Percentiles rank a stretch among this genome's conserved stretches.
These are phyloP conservation scores for Pseudozyma thailandica DNA, from an alignment of 1,284 basidiomycete genomes.

Conservation along the genomic window DNA sequence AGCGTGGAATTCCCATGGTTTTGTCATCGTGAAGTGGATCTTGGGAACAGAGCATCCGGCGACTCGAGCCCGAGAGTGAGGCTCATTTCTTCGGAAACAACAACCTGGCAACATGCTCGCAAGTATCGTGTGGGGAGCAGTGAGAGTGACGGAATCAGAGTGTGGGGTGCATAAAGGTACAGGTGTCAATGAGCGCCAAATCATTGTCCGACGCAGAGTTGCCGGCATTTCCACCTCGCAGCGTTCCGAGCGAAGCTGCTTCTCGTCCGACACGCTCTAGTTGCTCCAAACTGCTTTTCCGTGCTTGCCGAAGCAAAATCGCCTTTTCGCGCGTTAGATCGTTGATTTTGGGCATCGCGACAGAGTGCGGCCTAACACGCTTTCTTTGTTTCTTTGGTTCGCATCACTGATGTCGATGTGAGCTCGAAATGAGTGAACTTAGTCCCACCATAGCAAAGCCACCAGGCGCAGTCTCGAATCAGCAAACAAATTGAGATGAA, in stretches of 20 bases:
- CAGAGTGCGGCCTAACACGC: neutral
- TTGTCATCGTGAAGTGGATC: neutral
- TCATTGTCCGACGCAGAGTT: constrained; percentile 6
- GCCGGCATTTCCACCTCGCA: constrained; percentile 35
- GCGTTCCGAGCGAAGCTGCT: neutral
- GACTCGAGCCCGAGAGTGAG: neutral
- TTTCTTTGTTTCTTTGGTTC: no score
- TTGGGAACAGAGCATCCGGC: neutral
- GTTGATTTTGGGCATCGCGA: neutral
- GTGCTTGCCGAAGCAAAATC: constrained; percentile 16
- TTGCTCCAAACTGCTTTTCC: neutral
- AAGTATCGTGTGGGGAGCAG: constrained; percentile 13
- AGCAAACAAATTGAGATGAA: neutral
- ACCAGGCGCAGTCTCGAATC: no score
- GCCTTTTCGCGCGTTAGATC: constrained; percentile 3
- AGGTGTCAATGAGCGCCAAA: constrained; percentile 27
- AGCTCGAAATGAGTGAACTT: no score
- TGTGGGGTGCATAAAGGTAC: constrained; percentile 36
- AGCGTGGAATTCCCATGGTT: neutral
- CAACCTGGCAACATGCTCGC: neutral
- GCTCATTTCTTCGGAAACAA: no score
- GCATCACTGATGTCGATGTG: no score
- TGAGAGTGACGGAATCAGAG: constrained; percentile 6
- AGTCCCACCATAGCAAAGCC: no score
- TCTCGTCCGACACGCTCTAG: constrained; percentile 29